Base-by-base conservation (phyloP, 192 early-diverging fungal genomes). In the Umbelopsis sp. region DNA sequence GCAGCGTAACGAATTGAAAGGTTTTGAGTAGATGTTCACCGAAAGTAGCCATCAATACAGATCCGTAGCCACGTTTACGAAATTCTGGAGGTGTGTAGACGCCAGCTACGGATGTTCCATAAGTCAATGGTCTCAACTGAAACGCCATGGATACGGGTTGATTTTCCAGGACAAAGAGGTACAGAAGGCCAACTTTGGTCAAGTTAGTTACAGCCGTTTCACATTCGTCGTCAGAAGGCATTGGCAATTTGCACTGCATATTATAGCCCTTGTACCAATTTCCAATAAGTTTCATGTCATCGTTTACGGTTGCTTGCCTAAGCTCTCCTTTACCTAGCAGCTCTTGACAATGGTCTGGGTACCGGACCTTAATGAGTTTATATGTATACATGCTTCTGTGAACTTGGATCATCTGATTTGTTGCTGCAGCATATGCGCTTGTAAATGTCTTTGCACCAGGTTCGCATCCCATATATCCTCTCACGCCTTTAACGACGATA, bases 81-180 rank as follows among this genome's bases (percentile, higher is more conserved):
- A 20, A 62, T 10, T 62, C 31, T 62, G 56, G 56, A 11, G 56
- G 56, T 16, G 56, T 62, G 31, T 62, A 62, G 26, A 62, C 56
- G 14, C 56, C 56, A n/a, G 56, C 56, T 5, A 62, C 56, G 7
- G 56, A 62, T 32, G 56, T 34, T n/a, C 56, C 56, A 62, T 62
- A 62, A 14, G 32, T 62, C 31, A 62, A 32, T 26, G 56, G 56
- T 8, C 56, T 29, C 31, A 62, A 6, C 56, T 62, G 26, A 32
- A 62, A 62, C 8, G 31, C 31, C 56, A 62, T 62, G 12, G 56
- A 62, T 12, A 62, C 56, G 4, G 56, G 56, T 14, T 34, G 8
- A 6, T n/a, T 32, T 17, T 16, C 56, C 11, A 62, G 14, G 26
- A 11, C 1, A 26, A 26, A 62, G 4, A 62, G 4, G 31, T 62